Evolutionary conservation across 164 flowering plant genomes (phyloP).

Genomic region (Taxillus chinensis): DNA sequence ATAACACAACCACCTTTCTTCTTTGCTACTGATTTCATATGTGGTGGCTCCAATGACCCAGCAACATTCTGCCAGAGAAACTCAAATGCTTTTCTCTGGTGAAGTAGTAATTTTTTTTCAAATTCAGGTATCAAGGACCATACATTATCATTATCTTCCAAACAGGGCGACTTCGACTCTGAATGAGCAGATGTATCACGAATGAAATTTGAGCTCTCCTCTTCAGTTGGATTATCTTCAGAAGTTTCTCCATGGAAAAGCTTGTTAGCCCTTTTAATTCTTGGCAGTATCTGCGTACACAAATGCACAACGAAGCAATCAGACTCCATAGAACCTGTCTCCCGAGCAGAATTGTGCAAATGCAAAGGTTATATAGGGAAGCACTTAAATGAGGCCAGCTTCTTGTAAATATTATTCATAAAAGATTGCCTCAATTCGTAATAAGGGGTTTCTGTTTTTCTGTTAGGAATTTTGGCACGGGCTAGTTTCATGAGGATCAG

Average conservation of each 20-base stretch:
- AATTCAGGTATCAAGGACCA: conserved; percentile 77
- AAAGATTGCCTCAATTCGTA: too few relatives aligned
- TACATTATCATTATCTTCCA: conserved; percentile 43
- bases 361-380: too few relatives aligned
- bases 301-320: not conserved
- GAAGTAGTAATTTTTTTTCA: conserved; percentile 44
- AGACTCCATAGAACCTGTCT: too few relatives aligned
- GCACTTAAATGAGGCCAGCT: too few relatives aligned
- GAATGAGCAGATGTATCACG: conserved; percentile 12
- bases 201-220: conserved; percentile 20
- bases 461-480: too few relatives aligned
- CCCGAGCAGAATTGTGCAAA: too few relatives aligned
- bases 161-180: conserved; percentile 15
- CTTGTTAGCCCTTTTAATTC: conserved; percentile 16
- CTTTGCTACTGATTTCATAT: conserved; percentile 31
- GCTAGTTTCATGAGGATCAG: too few relatives aligned
- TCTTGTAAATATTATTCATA: too few relatives aligned
- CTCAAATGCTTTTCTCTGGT: conserved; percentile 85
- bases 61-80: conserved; percentile 83
- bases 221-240: conserved; percentile 13
- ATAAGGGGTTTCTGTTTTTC: too few relatives aligned
- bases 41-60: conserved; percentile 56
- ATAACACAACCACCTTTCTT: conserved; percentile 78
- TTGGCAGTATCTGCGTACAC: conserved; percentile 28
- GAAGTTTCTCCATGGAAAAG: conserved; percentile 16